A percentile compares a stretch with the other conserved stretches of the same genome.
Evolutionary conservation across 2,329 filamentous ascomycete species (phyloP).

Genomic region (Exophiala mesophila): DNA sequence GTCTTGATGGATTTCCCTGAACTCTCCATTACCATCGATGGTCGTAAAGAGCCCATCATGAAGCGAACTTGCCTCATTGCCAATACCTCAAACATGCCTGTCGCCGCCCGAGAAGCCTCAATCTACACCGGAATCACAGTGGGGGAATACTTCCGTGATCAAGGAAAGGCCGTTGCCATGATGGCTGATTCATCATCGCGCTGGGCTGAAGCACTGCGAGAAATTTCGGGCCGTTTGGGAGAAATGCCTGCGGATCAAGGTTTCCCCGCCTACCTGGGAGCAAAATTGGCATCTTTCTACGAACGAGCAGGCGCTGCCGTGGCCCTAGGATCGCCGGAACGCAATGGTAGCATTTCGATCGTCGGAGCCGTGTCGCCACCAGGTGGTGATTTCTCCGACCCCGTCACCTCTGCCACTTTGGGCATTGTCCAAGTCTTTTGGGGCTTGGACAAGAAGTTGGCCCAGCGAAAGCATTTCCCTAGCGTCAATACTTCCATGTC

Average conservation of each 20-base stretch:
- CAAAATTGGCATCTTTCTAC: conserved; percentile 98
- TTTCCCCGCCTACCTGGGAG: conserved; percentile 95
- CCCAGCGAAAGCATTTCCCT: conserved; percentile 97
- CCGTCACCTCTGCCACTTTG: conserved; percentile 87
- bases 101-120: conserved; percentile 94
- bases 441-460: conserved; percentile 99
- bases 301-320: conserved; percentile 89
- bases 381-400: conserved; percentile 98
- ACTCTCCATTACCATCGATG: conserved; percentile 89
- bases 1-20: conserved; percentile 99
- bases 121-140: conserved; percentile 97
- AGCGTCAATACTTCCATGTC: conserved; percentile 93
- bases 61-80: conserved; percentile 98
- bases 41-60: conserved; percentile 98
- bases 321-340: conserved; percentile 80
- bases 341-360: conserved; percentile 90
- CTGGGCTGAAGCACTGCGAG: conserved; percentile 97
- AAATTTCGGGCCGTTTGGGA: conserved; percentile 95
- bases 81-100: conserved; percentile 99
- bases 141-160: conserved; percentile 94
- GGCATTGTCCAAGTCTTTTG: conserved; percentile 99
- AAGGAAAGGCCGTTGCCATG: conserved; percentile 97
- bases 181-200: conserved; percentile 98
- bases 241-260: conserved; percentile 99
- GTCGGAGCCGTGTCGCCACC: conserved; percentile 96